Conservation (phyloP, 2,329 filamentous ascomycete genomes). For the Clonostachys chloroleuca region DNA sequence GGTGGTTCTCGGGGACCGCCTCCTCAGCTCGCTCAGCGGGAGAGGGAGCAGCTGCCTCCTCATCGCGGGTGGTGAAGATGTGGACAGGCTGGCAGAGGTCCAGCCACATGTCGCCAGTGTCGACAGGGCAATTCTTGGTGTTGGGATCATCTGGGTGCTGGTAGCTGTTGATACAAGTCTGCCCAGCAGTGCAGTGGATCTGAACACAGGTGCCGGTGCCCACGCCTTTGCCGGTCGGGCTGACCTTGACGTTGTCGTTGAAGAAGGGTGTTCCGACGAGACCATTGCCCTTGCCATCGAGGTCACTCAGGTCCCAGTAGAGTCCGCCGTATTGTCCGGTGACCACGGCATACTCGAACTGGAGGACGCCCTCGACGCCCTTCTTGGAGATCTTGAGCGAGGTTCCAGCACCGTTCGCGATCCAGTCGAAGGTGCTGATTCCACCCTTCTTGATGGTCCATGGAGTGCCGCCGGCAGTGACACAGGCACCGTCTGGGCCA, state of each 20-base stretch:
- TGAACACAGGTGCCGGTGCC: slow-evolving; percentile 1
- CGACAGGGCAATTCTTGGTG: slow-evolving; percentile 2
- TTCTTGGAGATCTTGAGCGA: slow-evolving; percentile 5
- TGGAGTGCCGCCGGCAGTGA: neutral
- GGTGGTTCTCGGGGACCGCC: too few relatives aligned
- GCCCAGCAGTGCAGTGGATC: slow-evolving; percentile 1
- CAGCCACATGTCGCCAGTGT: slow-evolving; percentile 3
- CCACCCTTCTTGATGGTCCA: neutral
- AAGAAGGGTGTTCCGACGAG: slow-evolving; percentile 4
- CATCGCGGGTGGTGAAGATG: neutral
- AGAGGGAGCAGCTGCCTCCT: too few relatives aligned
- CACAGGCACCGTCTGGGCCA: neutral
- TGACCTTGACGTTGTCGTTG: slow-evolving; percentile 1
- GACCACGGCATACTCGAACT: slow-evolving; percentile 3
- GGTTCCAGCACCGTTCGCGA: neutral
- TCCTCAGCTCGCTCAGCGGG: too few relatives aligned
- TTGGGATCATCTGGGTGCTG: slow-evolving; percentile 4
- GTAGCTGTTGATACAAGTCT: slow-evolving; percentile 3
- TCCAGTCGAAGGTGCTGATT: slow-evolving; percentile 1
- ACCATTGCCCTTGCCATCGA: slow-evolving; percentile 5
- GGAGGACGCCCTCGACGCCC: slow-evolving; percentile 2
- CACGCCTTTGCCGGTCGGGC: slow-evolving; percentile 2
- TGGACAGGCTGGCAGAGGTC: slow-evolving; percentile 3
- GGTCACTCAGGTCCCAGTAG: slow-evolving; percentile 5
- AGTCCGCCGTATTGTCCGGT: neutral